Base-by-base conservation (phyloP, 768 basidiomycete genomes). In the Strobilomyces dryophilus region DNA sequence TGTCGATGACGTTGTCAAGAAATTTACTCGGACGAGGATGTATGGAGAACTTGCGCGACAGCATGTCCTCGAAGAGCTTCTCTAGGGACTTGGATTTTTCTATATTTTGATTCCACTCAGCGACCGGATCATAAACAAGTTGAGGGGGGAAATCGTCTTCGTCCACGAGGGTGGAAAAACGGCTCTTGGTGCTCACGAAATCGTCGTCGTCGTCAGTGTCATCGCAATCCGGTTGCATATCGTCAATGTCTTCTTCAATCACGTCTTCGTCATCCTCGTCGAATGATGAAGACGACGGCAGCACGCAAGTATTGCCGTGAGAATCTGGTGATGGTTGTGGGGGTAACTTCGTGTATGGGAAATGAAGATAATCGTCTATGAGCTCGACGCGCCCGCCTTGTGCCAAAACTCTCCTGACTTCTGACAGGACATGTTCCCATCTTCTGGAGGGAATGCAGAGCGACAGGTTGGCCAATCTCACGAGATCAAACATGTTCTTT, bases 291-390 rank as follows among this genome's bases (percentile, higher is more conserved):
- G 53, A 60, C 7, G 53, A 43, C 39, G 43, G 52, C n/a, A 9
- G 48, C 26, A 43, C 3, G 32, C 14, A 37, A 29, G 49, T 11
- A 18, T n/a, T 32, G 6, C 3, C 44, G 41, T 55, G 51, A 10
- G 56, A 52, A 49, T 45, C 34, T 24, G 24, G 26, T 17, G 50
- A 39, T 41, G 54, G 62, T 34, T 39, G 70, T 52, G 52, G 63
- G 37, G 56, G 60, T 34, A n/a, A 45, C 45, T 64, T 69, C 17
- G 76, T 72, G 53, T 80, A 82, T 1, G 87, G 83, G 60, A 88
- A 89, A 57, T 79, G 66, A 32, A 87, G 70, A 59, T 85, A 71
- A 66, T 92, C 89, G 66, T 89, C 86, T 47, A 92, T 81, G 45
- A 90, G 60, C 65, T 92, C 90, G 3, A 92, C 70, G 9, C 79